Conservation (phyloP, 2,329 filamentous ascomycete species). For the Gaeumannomyces tritici region DNA sequence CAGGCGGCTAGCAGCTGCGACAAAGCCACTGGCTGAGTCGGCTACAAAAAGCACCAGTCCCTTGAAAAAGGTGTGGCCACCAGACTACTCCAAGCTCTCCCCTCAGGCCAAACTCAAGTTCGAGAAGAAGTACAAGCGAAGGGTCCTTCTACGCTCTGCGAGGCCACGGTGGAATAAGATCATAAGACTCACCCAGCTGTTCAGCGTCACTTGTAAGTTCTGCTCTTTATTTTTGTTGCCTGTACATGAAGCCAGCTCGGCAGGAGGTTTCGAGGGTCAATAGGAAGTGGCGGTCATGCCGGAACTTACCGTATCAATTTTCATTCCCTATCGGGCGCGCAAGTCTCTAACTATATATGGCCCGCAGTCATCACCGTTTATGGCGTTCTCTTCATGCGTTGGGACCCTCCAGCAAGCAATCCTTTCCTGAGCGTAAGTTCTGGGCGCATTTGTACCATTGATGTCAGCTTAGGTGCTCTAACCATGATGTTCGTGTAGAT, state of each 20-base stretch:
- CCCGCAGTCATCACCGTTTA: conserved; percentile 41
- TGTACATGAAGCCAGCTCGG: too few species aligned
- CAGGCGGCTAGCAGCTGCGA: conserved; percentile 19
- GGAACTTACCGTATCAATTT: too few species aligned
- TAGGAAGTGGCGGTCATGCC: too few species aligned
- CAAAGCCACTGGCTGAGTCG: conserved; percentile 9
- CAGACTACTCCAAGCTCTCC: conserved; percentile 61
- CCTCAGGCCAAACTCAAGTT: conserved; percentile 67
- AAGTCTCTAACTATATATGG: not conserved
- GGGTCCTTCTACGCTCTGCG: conserved; percentile 50
- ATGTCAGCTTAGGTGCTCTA: not conserved
- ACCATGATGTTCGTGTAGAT: conserved; percentile 7
- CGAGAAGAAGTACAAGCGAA: conserved; percentile 69
- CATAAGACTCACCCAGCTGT: conserved; percentile 55
- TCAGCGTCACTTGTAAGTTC: conserved; percentile 43
- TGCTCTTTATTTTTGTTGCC: not conserved
- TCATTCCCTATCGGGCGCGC: not conserved
- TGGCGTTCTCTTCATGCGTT: conserved; percentile 53
- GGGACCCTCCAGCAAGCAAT: conserved; percentile 28
- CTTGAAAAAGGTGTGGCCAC: conserved; percentile 68
- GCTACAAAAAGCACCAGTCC: conserved; percentile 30
- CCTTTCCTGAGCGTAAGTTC: conserved; percentile 40
- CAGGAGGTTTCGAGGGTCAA: too few species aligned
- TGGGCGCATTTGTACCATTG: not conserved
- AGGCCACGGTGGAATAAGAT: conserved; percentile 56